A percentile compares a stretch with the other conserved stretches of the same genome.
phyloP scores from a whole-genome alignment of 139 green algal genomes.

The Auxenochlorella protothecoides region DNA sequence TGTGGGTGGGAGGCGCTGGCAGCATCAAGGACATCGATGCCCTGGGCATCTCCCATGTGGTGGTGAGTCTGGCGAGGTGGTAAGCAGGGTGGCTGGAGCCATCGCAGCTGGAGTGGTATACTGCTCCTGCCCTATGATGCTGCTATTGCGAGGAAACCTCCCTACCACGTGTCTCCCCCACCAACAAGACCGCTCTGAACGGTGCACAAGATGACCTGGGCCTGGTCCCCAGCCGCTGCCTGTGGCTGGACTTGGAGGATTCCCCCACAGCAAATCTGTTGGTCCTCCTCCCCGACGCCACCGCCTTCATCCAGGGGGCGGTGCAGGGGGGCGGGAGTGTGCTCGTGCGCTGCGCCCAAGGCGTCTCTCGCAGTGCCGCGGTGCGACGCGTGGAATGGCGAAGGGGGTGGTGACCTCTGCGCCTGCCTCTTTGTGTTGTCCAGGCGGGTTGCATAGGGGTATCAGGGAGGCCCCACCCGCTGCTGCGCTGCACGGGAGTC shows the following conservation, averaged over 20 bases:
- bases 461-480: not conserved
- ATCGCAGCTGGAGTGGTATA: no score
- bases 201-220: no score
- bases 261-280: slow-evolving; percentile 23
- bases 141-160: no score
- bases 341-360: slow-evolving; percentile 31
- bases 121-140: not conserved
- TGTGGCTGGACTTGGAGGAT: slow-evolving; percentile 21
- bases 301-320: slow-evolving; percentile 16
- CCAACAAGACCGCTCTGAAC: no score
- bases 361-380: slow-evolving; percentile 26
- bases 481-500: no score
- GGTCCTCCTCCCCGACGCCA: slow-evolving; percentile 8
- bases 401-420: not conserved
- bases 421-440: not conserved
- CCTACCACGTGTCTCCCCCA: no score
- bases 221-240: no score
- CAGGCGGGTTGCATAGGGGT: not conserved
- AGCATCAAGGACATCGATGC: slow-evolving; percentile 20
- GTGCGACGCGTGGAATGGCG: not conserved
- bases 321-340: slow-evolving; percentile 2
- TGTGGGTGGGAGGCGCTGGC: slow-evolving; percentile 31
- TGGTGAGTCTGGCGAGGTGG: slow-evolving; percentile 21
- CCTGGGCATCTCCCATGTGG: slow-evolving; percentile 42
- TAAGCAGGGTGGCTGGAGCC: no score